Evolutionary conservation across 2,329 filamentous ascomycete species (phyloP), one percentile per base, ranked within the genome.

Genomic region (Aspergillus sp.): DNA sequence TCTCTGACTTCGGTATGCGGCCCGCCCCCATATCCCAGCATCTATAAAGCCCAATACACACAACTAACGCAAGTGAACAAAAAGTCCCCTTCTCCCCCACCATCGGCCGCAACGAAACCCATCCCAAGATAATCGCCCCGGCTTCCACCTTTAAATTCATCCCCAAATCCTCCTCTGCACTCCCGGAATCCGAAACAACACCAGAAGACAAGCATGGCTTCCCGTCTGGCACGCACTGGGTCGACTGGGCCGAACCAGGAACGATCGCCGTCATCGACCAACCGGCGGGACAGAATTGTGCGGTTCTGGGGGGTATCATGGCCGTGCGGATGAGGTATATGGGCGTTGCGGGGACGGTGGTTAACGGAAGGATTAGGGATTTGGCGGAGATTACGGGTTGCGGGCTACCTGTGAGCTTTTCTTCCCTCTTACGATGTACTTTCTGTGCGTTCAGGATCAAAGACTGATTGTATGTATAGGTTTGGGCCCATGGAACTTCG

Each of bases 261-360:
- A 83, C 80, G 1, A 74, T 88, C 45, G 78, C 82, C 3, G 69
- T 89, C 3, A 74, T 88, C 48, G 77, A 79, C 50, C 84, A 88
- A 57, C 82, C 84, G 0, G 58, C 70, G 0, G 74, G 72, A 1
- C 83, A 88, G 61, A 75, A 74, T 44, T 87, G 85, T 64, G 85
- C 85, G 4, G 76, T 86, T 5, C 75, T 86, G 4, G 86, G 86
- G n/a, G 85, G 85, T 12, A 86, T 89, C 53, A 85, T 88, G 77
- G 85, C 83, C 4, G 70, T 78, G 29, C 73, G 85, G 19, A 85
- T 88, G 76, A 80, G 81, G 57, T 62, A 75, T 9, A 72, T 82
- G 7, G 77, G 78, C 9, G 78, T 78, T 12, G 71, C 73, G 53
- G 83, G 75, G 2, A 75, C 84, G 7, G 68, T 88, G n/a, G 81